Conservation (phyloP, 495 filamentous ascomycete species). For the Xylaria palmicola region DNA sequence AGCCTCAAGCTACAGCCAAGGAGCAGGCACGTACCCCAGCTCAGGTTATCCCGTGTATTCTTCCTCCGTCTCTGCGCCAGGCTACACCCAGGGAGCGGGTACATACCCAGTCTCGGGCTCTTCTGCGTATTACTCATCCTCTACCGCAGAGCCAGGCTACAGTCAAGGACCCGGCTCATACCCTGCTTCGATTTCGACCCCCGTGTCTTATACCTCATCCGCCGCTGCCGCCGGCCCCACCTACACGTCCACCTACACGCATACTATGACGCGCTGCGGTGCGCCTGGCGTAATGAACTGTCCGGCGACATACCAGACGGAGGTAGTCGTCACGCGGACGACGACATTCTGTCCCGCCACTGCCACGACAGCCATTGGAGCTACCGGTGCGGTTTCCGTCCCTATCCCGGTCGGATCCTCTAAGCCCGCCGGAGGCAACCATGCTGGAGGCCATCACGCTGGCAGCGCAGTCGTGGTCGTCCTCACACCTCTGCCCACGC, state of each 20-base stretch:
- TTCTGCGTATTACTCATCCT: background rate
- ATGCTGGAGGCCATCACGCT: too few species aligned
- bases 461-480: conserved; percentile 7
- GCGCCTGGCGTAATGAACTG: conserved; percentile 26
- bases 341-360: conserved; percentile 20
- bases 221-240: background rate
- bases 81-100: background rate
- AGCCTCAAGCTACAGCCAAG: background rate
- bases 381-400: background rate
- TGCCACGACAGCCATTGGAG: background rate
- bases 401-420: background rate
- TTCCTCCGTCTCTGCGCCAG: background rate
- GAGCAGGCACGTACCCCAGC: background rate
- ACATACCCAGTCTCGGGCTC: background rate
- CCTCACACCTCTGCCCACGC: conserved; percentile 20
- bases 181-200: background rate
- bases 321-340: conserved; percentile 22
- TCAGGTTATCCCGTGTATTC: background rate
- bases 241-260: conserved; percentile 10
- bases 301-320: conserved; percentile 22
- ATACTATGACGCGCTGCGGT: conserved; percentile 26
- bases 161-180: background rate
- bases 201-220: background rate
- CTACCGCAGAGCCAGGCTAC: background rate
- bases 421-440: background rate